Percentiles rank a stretch among this genome's conserved stretches.
Evolutionary conservation across 371 early-diverging fungal genomes (phyloP).

Genomic region (Actinomortierella wolfii): DNA sequence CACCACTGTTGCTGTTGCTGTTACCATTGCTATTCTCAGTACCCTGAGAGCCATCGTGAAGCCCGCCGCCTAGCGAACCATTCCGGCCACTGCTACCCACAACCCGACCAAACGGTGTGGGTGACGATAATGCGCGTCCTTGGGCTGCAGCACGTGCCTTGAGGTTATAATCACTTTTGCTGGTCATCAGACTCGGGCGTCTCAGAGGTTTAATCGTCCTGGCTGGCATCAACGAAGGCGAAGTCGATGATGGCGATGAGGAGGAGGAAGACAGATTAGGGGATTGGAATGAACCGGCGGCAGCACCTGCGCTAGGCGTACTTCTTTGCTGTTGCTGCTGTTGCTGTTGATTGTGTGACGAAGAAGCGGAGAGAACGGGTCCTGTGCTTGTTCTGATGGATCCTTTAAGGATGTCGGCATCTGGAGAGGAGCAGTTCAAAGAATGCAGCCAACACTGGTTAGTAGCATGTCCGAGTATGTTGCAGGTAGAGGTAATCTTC

Average conservation of each 20-base stretch:
- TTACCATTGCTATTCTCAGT: neutral
- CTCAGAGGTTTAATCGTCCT: constrained; percentile 28
- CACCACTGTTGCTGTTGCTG: constrained; percentile 10
- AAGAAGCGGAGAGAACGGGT: constrained; percentile 8
- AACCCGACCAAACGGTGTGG: too few relatives aligned
- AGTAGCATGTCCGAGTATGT: too few relatives aligned
- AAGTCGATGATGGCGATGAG: constrained; percentile 22
- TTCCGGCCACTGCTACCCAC: too few relatives aligned
- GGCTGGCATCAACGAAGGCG: constrained; percentile 20
- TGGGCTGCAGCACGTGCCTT: constrained; percentile 3
- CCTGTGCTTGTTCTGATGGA: constrained; percentile 29
- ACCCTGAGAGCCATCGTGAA: too few relatives aligned
- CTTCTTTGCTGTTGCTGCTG: too few relatives aligned
- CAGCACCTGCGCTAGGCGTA: too few relatives aligned
- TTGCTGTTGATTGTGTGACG: neutral
- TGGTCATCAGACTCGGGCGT: constrained; percentile 17
- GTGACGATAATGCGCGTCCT: neutral
- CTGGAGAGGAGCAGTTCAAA: too few relatives aligned
- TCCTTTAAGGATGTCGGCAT: constrained; percentile 38
- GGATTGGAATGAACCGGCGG: constrained; percentile 6
- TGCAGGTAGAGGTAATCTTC: too few relatives aligned
- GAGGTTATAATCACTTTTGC: constrained; percentile 38
- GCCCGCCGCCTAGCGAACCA: too few relatives aligned
- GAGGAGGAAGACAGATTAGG: constrained; percentile 3
- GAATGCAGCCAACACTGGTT: too few relatives aligned